phyloP scores from a whole-genome alignment of 2,329 filamentous ascomycete species.

The Leptodontidium sp. region DNA sequence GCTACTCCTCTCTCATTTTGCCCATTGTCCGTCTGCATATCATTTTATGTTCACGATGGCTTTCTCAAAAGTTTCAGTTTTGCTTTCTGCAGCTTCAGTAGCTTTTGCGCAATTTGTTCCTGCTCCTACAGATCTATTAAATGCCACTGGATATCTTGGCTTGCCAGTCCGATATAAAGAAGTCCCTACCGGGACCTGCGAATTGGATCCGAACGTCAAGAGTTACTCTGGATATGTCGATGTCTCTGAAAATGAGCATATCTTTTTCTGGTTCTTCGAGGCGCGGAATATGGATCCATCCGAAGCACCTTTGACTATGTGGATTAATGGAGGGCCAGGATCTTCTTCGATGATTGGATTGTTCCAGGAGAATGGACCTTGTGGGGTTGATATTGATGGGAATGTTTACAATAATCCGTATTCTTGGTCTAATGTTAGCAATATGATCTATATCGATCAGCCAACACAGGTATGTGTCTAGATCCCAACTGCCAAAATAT shows the following conservation, averaged over 20 bases:
- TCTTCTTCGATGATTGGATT: conserved; percentile 69
- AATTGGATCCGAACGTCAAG: conserved; percentile 52
- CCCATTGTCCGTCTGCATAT: background rate
- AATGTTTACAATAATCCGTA: conserved; percentile 55
- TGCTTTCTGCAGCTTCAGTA: conserved; percentile 25
- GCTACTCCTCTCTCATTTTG: background rate
- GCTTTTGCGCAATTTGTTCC: conserved; percentile 49
- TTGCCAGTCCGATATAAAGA: conserved; percentile 57
- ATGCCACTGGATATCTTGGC: conserved; percentile 49
- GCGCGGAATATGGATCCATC: conserved; percentile 55
- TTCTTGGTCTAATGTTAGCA: conserved; percentile 68
- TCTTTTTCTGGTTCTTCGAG: conserved; percentile 56
- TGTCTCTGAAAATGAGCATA: conserved; percentile 51
- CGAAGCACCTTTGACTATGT: conserved; percentile 62
- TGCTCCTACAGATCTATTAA: conserved; percentile 49
- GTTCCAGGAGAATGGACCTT: conserved; percentile 66
- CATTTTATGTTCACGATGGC: conserved; percentile 7
- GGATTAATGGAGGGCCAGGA: conserved; percentile 73
- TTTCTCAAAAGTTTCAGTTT: conserved; percentile 17
- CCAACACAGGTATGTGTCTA: conserved; percentile 36
- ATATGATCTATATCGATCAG: conserved; percentile 54
- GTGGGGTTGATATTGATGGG: conserved; percentile 49
- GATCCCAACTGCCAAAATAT: background rate
- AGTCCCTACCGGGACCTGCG: conserved; percentile 56
- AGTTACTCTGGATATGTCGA: conserved; percentile 55